Evolutionary conservation across 1,139 yeast genomes (phyloP), one percentile per base, ranked within the genome.

Genomic region (Suhomyces ambrosiae): DNA sequence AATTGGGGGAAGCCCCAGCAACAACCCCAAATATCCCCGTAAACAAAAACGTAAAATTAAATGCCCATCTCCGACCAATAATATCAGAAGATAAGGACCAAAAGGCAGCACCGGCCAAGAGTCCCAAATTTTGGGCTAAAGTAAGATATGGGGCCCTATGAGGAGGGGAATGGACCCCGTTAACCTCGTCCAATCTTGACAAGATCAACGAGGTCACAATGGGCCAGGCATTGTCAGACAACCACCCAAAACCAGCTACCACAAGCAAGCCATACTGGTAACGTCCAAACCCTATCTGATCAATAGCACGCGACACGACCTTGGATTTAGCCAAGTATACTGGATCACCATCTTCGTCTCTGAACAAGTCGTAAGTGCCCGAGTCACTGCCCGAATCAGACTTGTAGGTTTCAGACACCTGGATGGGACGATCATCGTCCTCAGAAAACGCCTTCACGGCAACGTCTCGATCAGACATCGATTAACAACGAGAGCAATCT

Each of bases 171-270:
- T 64, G 71, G 3, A 65, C 75, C 5, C 72, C 73, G 44, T 69
- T 60, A 0, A 51, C 55, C 42, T 69, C 74, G 21, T 42, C 52
- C 32, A 69, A 48, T 18, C 70, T 46, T 15, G 65, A 60, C 27
- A 68, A 46, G 11, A 70, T 62, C 38, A 68, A 60, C 17, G 67
- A 54, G 1, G 70, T 65, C 3, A 63, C 71, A 8, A 67, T 57
- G 2, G 75, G 75, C 69, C 72, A 69, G 4, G 70, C 68, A 44
- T 69, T 69, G 45, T 69, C 75, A 8, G 71, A 60, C 33, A 67
- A 52, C 74, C 75, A 69, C 1, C 75, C 74, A 44, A 68, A 68
- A 2, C 74, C 74, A 3, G 73, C 70, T 8, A 68, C 74, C 31
- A 66, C 53, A 29, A 68, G 63, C n/a, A 68, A 52, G 3, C 73